Base-by-base conservation (phyloP, 179 eudicot genomes). In the Corrigiola litoralis region DNA sequence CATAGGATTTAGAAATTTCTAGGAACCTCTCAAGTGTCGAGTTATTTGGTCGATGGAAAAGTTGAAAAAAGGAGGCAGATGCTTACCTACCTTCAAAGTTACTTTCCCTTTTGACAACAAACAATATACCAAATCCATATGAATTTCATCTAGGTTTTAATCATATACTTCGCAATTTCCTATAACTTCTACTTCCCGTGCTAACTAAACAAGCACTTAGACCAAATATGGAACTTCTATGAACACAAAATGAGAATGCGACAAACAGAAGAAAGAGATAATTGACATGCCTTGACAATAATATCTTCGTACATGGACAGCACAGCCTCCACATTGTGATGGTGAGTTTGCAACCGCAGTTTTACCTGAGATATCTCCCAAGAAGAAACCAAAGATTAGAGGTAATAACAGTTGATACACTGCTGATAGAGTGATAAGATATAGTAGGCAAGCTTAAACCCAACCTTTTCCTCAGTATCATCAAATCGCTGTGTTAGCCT, bases 401-500 rank as follows among this genome's bases (percentile, higher is more conserved):
- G 56, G 56, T 38, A 59, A 56, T 57, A 14, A 20, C 33, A 17
- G 37, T 32, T 34, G n/a, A 51, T 38, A 14, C 33, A 6, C 28
- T 8, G 33, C 33, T 29, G 0, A 21, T 36, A 5, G 32, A 37
- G 6, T 2, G 38, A 37, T 65, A 2, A 21, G n/a, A 48, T 14
- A 23, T 36, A 20, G 8, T 38, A 47, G 20, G 0, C 27, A 70
- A 38, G 13, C 38, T 18, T 1, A 60, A 11, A 28, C 13, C 73
- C 54, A 76, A 71, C 99, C 91, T 88, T 95, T 68, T 91, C 97
- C 78, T 88, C 97, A 1, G 97, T 91, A 73, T 95, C 99, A 76
- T 95, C 99, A 79, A 95, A 95, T 46, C 99, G 92, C 32, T 95
- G 99, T 72, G 96, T 88, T 68, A 95, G 86, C 74, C 99, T 80